These are phyloP conservation scores for Plicaturopsis crispa DNA, from an alignment of 768 basidiomycete genomes.

Conservation along the genomic window DNA sequence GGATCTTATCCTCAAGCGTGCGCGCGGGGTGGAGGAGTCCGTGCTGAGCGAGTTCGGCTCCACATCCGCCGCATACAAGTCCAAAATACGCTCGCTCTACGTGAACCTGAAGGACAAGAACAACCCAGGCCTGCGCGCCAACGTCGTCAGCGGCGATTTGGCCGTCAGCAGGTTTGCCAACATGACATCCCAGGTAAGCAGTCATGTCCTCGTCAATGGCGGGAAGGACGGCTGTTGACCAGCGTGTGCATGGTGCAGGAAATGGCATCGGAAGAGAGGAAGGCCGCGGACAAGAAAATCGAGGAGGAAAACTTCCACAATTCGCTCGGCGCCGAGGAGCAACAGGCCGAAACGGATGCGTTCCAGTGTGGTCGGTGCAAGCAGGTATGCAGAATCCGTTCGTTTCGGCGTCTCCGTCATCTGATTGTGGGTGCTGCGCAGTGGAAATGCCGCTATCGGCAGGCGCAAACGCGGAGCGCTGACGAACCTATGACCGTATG, in stretches of 20 bases:
- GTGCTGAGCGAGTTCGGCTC: constrained; percentile 40
- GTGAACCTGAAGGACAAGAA: constrained; percentile 95
- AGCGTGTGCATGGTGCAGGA: no score
- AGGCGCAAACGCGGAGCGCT: constrained; percentile 95
- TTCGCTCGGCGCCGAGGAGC: constrained; percentile 82
- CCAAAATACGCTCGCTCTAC: constrained; percentile 80
- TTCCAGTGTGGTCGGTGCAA: constrained; percentile 98
- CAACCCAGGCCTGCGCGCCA: constrained; percentile 81
- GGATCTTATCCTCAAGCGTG: constrained; percentile 59
- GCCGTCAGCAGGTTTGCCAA: constrained; percentile 58
- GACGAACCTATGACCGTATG: constrained; percentile 98
- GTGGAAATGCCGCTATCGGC: constrained; percentile 87
- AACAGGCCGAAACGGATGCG: constrained; percentile 91
- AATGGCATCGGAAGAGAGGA: constrained; percentile 92
- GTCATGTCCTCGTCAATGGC: not conserved
- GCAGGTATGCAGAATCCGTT: constrained; percentile 39
- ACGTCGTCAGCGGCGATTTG: constrained; percentile 78
- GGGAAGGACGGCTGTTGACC: no score
- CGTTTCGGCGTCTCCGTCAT: not conserved
- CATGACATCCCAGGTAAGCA: constrained; percentile 75
- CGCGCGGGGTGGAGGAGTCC: constrained; percentile 64
- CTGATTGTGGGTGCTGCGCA: constrained; percentile 15
- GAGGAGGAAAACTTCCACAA: constrained; percentile 84
- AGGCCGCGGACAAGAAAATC: constrained; percentile 76
- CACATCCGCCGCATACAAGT: constrained; percentile 46